Percentiles rank a stretch among this genome's conserved stretches.
phyloP scores from a whole-genome alignment of 495 filamentous ascomycete species.

The Lepidopterella palustris region DNA sequence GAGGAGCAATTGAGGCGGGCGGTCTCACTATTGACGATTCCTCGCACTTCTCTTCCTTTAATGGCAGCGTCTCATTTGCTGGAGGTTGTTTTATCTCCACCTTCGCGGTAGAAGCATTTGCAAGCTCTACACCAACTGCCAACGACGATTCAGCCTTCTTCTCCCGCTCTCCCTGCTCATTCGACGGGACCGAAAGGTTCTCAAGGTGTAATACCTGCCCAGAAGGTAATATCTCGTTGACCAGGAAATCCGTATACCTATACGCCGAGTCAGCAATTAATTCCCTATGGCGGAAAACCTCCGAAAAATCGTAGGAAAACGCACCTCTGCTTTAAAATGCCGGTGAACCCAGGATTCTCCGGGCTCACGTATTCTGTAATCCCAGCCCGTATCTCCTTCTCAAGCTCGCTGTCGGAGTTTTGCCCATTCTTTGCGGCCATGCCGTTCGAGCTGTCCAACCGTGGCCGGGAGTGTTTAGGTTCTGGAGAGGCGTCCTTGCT shows the following conservation, averaged over 20 bases:
- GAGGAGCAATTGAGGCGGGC: background rate
- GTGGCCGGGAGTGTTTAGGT: background rate
- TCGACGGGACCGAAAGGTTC: constrained; percentile 36
- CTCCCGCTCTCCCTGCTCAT: constrained; percentile 16
- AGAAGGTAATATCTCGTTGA: constrained; percentile 79
- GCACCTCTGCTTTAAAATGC: constrained; percentile 33
- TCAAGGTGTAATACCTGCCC: constrained; percentile 74
- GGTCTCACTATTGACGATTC: constrained; percentile 4
- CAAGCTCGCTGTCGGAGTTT: background rate
- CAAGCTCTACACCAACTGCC: constrained; percentile 20
- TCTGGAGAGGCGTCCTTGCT: background rate
- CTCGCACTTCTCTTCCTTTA: constrained; percentile 9
- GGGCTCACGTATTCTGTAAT: constrained; percentile 32
- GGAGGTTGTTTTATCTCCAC: constrained; percentile 10
- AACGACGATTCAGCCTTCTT: constrained; percentile 9
- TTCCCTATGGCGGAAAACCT: background rate
- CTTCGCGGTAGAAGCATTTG: constrained; percentile 12
- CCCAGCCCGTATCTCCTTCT: constrained; percentile 4
- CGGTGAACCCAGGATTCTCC: constrained; percentile 29
- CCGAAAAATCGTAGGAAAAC: background rate
- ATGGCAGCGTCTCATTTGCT: background rate
- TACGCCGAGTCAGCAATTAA: background rate
- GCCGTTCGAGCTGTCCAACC: background rate
- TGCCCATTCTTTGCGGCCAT: background rate
- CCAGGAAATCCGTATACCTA: constrained; percentile 91